Conservation (phyloP, 352 stramenopile genomes). For the Phytophthora nicotianae region DNA sequence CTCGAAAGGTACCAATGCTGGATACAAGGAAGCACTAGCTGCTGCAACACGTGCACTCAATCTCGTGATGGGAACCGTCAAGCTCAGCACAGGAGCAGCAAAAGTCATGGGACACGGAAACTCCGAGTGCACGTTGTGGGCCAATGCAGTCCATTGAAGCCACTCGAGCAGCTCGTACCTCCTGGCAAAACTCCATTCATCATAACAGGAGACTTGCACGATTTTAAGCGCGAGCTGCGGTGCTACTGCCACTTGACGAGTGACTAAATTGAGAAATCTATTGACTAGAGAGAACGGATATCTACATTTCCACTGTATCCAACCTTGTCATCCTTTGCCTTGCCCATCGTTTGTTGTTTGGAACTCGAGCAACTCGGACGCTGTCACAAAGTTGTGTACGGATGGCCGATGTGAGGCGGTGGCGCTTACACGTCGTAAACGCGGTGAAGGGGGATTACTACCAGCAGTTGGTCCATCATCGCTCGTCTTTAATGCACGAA, state of each 20-base stretch:
- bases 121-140: conserved; percentile 80
- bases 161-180: conserved; percentile 61
- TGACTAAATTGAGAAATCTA: conserved; percentile 20
- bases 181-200: conserved; percentile 56
- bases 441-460: conserved; percentile 2
- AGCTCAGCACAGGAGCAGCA: conserved; percentile 3
- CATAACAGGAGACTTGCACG: conserved; percentile 56
- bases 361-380: conserved; percentile 68
- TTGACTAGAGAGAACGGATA: conserved; percentile 23
- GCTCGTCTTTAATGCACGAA: conserved; percentile 16
- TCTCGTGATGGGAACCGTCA: background rate
- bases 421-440: conserved; percentile 11
- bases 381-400: conserved; percentile 63
- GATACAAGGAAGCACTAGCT: conserved; percentile 48
- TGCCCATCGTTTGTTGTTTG: conserved; percentile 35
- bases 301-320: conserved; percentile 16
- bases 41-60: conserved; percentile 14
- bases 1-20: conserved; percentile 56
- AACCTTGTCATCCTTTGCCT: conserved; percentile 20
- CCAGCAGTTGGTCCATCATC: conserved; percentile 15
- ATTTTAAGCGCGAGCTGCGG: conserved; percentile 61
- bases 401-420: conserved; percentile 39
- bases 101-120: conserved; percentile 40
- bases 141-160: conserved; percentile 61
- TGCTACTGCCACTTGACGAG: conserved; percentile 48